These are phyloP conservation scores for Diaporthe aspalathi DNA, from an alignment of 2,329 filamentous ascomycete species.

Conservation along the genomic window DNA sequence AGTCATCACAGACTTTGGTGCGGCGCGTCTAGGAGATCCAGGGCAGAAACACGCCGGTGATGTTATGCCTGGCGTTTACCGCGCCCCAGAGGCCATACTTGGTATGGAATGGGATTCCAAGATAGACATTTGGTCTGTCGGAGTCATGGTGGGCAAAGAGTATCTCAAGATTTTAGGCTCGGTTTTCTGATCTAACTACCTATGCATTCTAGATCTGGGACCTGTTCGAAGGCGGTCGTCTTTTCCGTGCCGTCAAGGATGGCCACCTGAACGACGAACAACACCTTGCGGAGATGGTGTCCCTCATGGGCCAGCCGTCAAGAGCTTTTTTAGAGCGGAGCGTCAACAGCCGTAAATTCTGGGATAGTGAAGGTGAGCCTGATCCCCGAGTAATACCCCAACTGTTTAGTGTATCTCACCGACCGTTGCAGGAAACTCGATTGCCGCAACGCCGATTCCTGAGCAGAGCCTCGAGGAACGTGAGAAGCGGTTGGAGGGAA, in stretches of 20 bases:
- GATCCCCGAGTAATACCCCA: not conserved
- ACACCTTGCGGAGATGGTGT: slow-evolving; percentile 51
- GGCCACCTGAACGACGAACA: slow-evolving; percentile 43
- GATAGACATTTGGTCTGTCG: slow-evolving; percentile 51
- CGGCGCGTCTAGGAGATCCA: slow-evolving; percentile 44
- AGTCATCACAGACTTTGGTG: slow-evolving; percentile 49
- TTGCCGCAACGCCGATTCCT: slow-evolving; percentile 44
- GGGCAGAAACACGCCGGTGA: slow-evolving; percentile 42
- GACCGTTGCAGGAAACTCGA: slow-evolving; percentile 44
- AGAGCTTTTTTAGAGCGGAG: slow-evolving; percentile 49
- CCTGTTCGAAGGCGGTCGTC: slow-evolving; percentile 46
- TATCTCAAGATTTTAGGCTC: not conserved
- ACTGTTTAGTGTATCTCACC: not conserved
- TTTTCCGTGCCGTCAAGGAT: slow-evolving; percentile 45
- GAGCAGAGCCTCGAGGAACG: slow-evolving; percentile 44
- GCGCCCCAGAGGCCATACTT: slow-evolving; percentile 50
- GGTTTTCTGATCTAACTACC: too few relatives aligned
- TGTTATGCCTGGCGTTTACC: slow-evolving; percentile 50
- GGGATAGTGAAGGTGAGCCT: slow-evolving; percentile 42
- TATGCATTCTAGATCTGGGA: too few relatives aligned
- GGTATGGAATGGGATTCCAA: slow-evolving; percentile 50
- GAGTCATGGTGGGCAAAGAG: slow-evolving; percentile 44
- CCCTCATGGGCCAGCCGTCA: slow-evolving; percentile 52
- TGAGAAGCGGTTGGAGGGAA: slow-evolving; percentile 42
- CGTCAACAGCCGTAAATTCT: slow-evolving; percentile 41